Percentiles rank a stretch among this genome's conserved stretches.
Evolutionary conservation across 2,329 filamentous ascomycete genomes (phyloP).

Genomic region (Aspergillus quadrilineatus): DNA sequence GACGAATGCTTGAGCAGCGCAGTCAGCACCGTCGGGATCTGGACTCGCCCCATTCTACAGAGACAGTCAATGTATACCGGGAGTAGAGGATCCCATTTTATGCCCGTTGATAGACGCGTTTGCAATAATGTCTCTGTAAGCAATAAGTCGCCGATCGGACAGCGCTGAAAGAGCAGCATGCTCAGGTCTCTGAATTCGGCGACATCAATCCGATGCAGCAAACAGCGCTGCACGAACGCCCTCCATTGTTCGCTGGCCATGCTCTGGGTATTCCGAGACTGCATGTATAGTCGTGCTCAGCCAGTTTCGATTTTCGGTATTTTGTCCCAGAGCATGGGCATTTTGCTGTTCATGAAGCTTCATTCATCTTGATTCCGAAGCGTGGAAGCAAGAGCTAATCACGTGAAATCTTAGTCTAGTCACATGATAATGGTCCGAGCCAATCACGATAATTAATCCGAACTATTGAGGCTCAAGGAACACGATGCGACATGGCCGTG

Average conservation of each 20-base stretch:
- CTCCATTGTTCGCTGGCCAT: constrained; percentile 38
- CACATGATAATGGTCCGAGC: neutral
- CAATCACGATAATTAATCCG: neutral
- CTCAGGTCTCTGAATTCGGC: constrained; percentile 40
- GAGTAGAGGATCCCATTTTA: constrained; percentile 45
- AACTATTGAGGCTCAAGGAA: neutral
- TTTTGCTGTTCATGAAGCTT: constrained; percentile 12
- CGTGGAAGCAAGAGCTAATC: neutral
- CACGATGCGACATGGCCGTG: too few relatives aligned
- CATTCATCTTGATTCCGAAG: neutral
- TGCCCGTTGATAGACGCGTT: constrained; percentile 30
- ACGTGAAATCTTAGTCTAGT: neutral
- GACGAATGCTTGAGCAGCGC: constrained; percentile 38
- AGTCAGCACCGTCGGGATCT: constrained; percentile 34
- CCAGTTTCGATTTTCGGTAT: constrained; percentile 8
- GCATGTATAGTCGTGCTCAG: neutral
- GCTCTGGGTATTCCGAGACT: constrained; percentile 13
- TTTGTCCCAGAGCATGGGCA: constrained; percentile 14
- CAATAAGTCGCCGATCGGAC: constrained; percentile 31
- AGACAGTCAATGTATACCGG: constrained; percentile 43
- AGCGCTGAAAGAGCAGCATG: constrained; percentile 33
- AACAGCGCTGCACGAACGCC: constrained; percentile 38
- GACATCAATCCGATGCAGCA: constrained; percentile 38
- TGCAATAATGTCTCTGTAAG: constrained; percentile 39
- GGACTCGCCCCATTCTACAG: constrained; percentile 34